Evolutionary conservation across 208 protist species (phyloP), one percentile per base, ranked within the genome.

Genomic region (Spongospora subterranea): DNA sequence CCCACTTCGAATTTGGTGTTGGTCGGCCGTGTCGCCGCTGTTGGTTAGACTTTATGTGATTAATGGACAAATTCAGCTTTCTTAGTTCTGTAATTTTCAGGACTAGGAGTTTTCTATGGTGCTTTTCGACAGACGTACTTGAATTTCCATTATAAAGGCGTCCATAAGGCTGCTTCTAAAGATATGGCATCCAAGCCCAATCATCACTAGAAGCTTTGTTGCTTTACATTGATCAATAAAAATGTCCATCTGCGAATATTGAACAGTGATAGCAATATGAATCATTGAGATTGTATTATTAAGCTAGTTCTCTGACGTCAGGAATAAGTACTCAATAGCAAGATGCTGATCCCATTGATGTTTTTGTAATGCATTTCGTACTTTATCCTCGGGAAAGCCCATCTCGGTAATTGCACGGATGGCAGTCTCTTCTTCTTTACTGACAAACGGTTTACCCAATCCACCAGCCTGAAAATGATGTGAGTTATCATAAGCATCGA

Each of bases 381-480:
- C 71, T 35, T 35, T 43, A n/a, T 82, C 71, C 6, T 6, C n/a
- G 71, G 35, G 13, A n/a, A 82, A 43, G 71, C 71, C 71, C 71
- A 82, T 45, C n/a, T 82, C 71, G 13, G 40, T 82, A 43, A 82
- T 6, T 13, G n/a, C 17, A 6, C 35, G n/a, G n/a, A 82, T 43
- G 17, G 71, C 71, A 6, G 6, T 6, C 6, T 6, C n/a, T n/a
- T 82, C 17, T 35, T 82, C 71, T 43, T 82, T 82, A n/a, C 71
- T 82, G 71, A 45, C 71, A n/a, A 82, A 82, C 71, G 71, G 6
- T 13, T 35, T 17, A 20, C 71, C 71, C 17, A 24, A 60, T 60
- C 50, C 50, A 24, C 50, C 50, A 60, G 71, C 71, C 71, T 82
- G 71, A 82, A n/a, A 39, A 82, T n/a, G 71, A n/a, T n/a, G 17